Conservation (phyloP, 495 filamentous ascomycete genomes). For the Podospora comata region DNA sequence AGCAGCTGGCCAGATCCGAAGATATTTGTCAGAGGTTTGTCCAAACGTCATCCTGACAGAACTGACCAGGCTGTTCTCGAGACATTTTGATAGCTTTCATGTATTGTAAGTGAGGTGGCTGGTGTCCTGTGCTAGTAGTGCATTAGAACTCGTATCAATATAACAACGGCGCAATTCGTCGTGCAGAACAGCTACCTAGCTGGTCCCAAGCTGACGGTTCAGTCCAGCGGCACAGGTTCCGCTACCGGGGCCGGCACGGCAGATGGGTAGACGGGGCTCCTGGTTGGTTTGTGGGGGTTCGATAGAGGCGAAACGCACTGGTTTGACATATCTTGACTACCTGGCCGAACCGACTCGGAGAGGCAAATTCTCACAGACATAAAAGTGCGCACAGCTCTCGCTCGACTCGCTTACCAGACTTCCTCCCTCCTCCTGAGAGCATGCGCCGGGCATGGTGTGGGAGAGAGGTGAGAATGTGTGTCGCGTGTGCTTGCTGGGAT, state of each 20-base stretch:
- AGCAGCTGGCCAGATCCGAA: background rate
- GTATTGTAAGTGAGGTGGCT: background rate
- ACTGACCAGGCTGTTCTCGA: background rate
- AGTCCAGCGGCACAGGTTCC: background rate
- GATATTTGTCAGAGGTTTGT: background rate
- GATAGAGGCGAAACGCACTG: background rate
- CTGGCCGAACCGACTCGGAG: background rate
- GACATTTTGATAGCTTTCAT: background rate
- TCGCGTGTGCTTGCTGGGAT: background rate
- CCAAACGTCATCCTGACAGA: conserved; percentile 1
- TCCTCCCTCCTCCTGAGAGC: background rate
- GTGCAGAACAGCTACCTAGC: background rate
- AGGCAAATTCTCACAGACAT: conserved; percentile 1
- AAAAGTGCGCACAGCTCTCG: background rate
- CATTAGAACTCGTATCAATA: background rate
- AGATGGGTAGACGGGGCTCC: background rate
- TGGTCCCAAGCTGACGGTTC: background rate
- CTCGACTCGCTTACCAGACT: background rate
- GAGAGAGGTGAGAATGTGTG: background rate
- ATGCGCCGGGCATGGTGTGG: background rate
- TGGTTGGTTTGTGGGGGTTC: background rate
- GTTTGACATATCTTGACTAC: background rate
- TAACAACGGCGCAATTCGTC: background rate
- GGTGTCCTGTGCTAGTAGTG: background rate
- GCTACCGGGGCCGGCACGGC: background rate